Evolutionary conservation across 2,329 filamentous ascomycete species (phyloP), one percentile per base, ranked within the genome.

Genomic region (Diaporthe citrichinensis): DNA sequence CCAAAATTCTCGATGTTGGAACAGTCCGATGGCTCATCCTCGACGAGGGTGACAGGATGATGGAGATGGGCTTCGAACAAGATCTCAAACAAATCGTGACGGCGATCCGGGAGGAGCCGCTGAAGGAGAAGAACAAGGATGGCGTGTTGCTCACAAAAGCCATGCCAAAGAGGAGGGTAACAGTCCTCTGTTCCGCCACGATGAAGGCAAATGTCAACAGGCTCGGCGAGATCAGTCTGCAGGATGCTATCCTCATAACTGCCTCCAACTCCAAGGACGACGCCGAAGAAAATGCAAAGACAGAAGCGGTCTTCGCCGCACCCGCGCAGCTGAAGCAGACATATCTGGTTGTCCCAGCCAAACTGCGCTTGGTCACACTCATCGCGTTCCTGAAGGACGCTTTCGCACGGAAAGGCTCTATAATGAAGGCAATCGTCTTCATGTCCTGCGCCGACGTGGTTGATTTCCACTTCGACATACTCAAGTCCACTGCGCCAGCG

Each of bases 171-270:
- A 90, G 95, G 78, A 91, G 96, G 74, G 93, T 95, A 2, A 98
- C 97, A 0, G 90, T 99, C 5, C 90, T 99, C 3, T 99, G 97
- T 84, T 99, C 97, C 5, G 97, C 97, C 4, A 99, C 97, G 0
- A 94, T 99, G 92, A 98, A 98, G 86, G 96, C 98, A 92, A 97
- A 96, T 80, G 97, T 98, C 1, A 96, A 98, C 83, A 94, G 94
- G 79, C 87, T 99, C 8, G 96, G 96, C 57, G 95, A 98, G 81
- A 98, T 98, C 85, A 98, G 95, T 87, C 87, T 99, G 83, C 96
- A 97, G 80, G 95, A 98, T 80, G 96, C 97, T 0, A 90, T 95
- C 1, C 95, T 98, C 81, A 93, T 99, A 79, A 93, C 95, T 72
- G 93, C 94, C 0, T 87, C 89, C 46, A 90, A 90, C 0, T 87